These are phyloP conservation scores for Leishmania turanica DNA, from an alignment of 208 protist species.

Conservation along the genomic window DNA sequence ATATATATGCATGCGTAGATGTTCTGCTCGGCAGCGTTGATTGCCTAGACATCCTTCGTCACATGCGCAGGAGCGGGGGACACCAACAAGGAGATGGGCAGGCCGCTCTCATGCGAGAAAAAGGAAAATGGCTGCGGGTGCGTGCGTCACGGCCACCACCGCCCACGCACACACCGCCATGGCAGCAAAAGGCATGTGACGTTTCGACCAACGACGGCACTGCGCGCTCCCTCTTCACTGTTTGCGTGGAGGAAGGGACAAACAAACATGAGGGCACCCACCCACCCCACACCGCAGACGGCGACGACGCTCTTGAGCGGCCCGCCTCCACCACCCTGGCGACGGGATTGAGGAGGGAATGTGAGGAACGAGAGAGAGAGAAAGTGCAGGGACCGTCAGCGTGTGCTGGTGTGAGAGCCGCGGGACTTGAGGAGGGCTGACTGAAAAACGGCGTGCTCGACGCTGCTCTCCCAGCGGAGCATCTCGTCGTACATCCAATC, in stretches of 20 bases:
- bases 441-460: constrained; percentile 48
- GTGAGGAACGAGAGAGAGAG: background rate
- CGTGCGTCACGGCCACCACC: background rate
- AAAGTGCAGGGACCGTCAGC: constrained; percentile 5
- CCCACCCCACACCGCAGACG: background rate
- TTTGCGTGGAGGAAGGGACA: too few relatives aligned
- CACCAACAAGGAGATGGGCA: background rate
- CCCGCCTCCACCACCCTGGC: background rate
- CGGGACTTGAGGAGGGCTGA: constrained; percentile 32
- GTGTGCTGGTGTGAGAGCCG: background rate
- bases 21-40: background rate
- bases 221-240: background rate
- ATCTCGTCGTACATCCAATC: constrained; percentile 35
- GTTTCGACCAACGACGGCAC: background rate
- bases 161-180: background rate
- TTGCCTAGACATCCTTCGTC: background rate
- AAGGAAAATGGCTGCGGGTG: background rate
- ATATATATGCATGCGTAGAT: background rate
- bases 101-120: background rate
- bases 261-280: background rate
- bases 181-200: background rate
- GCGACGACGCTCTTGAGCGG: background rate
- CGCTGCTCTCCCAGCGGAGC: constrained; percentile 27
- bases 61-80: background rate
- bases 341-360: background rate